A percentile compares a stretch with the other conserved stretches of the same genome.
Conservation (phyloP, 257 asterid species). For the Solanum piurae region DNA sequence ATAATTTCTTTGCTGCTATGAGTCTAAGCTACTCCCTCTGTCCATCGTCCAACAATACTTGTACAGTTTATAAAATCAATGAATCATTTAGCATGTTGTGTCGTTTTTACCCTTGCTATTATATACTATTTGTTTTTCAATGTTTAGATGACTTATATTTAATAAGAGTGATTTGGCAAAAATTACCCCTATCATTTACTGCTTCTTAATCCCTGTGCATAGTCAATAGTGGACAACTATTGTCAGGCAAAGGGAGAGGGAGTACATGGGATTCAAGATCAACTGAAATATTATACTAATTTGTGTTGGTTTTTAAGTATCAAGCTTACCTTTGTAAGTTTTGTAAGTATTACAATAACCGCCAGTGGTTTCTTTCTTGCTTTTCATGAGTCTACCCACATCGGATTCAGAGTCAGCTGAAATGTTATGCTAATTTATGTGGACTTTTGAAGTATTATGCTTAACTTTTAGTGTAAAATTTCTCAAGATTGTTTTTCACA, state of each 20-base stretch:
- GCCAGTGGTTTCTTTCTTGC: neutral
- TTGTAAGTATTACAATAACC: neutral
- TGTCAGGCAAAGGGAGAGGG: neutral
- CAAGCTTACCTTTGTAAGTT: neutral
- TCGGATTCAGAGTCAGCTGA: neutral
- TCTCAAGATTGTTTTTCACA: conserved; percentile 13
- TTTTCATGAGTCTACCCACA: neutral
- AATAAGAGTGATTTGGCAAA: neutral
- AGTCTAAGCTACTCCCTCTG: neutral
- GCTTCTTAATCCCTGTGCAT: neutral
- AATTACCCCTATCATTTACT: neutral
- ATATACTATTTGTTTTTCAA: too few relatives aligned
- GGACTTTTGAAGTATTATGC: neutral
- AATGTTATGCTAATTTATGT: neutral
- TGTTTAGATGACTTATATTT: neutral
- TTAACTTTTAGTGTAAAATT: neutral
- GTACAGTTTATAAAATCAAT: neutral
- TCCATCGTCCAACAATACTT: neutral
- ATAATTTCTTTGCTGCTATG: neutral
- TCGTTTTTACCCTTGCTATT: too few relatives aligned
- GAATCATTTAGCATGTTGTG: too few relatives aligned
- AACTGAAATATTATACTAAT: neutral
- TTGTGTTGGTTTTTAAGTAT: neutral
- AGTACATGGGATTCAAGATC: neutral
- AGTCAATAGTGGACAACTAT: neutral